Evolutionary conservation across 2,329 filamentous ascomycete species (phyloP), one percentile per base, ranked within the genome.

Genomic region (Metarhizium guizhouense): DNA sequence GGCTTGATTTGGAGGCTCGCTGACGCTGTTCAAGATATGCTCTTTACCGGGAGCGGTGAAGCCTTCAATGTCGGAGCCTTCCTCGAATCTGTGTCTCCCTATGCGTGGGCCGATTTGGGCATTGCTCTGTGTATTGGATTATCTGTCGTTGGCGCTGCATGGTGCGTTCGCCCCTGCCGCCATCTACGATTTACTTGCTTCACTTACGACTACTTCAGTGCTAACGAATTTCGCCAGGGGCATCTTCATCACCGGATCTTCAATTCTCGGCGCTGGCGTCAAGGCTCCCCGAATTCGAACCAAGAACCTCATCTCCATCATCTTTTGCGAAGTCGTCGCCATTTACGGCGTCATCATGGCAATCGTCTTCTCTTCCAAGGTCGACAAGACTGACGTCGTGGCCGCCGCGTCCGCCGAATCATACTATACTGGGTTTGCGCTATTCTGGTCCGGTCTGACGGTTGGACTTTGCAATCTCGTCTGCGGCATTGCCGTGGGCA

Each of bases 331-430:
- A 77, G 94, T 99, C 68, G 94, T 99, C 67, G 94, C 94, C 74
- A 99, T 99, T 73, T 99, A 99, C 81, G 95, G 95, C 66, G 93
- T 99, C 74, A 99, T 99, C 76, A 99, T 99, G 91, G 88, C 92
- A 66, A 99, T 99, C 71, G 88, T 99, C 67, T 97, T 97, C 78
- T 95, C 92, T 48, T 82, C 92, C 59, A 95, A 96, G 74, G 76
- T 99, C 64, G 81, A 82, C 64, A 72, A 80, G 55, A 81, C 94
- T 34, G 68, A 77, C 47, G 80, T 80, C 56, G 82, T 86, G 43
- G 79, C 80, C 18, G 72, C 91, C 34, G 88, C 87, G 74, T 87
- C 87, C 13, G 84, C 82, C 53, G 84, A 83, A 70, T 90, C 90
- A 67, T 94, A 93, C 76, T 99, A 95, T 71, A 96, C 92, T 29